These are phyloP conservation scores for Didymella lethalis DNA, from an alignment of 2,329 filamentous ascomycete species.

Conservation along the genomic window DNA sequence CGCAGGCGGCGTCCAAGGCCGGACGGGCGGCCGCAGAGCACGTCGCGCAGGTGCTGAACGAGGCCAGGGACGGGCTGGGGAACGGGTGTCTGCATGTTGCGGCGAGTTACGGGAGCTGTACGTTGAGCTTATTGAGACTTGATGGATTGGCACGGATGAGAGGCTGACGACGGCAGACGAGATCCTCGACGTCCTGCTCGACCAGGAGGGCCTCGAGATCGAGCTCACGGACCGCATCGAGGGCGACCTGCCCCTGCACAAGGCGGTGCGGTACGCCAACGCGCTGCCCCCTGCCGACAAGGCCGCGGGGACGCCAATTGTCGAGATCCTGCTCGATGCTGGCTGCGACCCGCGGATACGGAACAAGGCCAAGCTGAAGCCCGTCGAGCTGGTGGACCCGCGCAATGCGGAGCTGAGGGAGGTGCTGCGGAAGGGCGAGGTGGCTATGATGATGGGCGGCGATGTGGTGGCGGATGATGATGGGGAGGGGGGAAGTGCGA, in stretches of 20 bases:
- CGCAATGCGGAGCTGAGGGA: constrained; percentile 68
- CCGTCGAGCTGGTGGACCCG: constrained; percentile 77
- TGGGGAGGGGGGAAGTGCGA: constrained; percentile 57
- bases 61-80: constrained; percentile 83
- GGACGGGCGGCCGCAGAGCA: constrained; percentile 64
- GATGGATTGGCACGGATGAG: neutral
- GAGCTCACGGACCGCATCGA: constrained; percentile 77
- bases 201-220: constrained; percentile 85
- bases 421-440: constrained; percentile 75
- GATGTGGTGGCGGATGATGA: constrained; percentile 61
- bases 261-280: constrained; percentile 80
- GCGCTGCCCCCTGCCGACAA: constrained; percentile 68
- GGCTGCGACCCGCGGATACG: constrained; percentile 69
- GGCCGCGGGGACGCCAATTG: constrained; percentile 71
- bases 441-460: constrained; percentile 60
- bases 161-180: constrained; percentile 64
- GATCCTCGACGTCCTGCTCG: constrained; percentile 80
- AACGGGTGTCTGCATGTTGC: constrained; percentile 91
- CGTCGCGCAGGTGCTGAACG: constrained; percentile 82
- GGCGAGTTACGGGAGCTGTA: constrained; percentile 84
- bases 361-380: constrained; percentile 77
- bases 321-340: constrained; percentile 84
- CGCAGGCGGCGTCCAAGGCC: constrained; percentile 55
- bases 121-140: constrained; percentile 36
- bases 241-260: constrained; percentile 80